Evolutionary conservation across 768 basidiomycete species (phyloP), one percentile per base, ranked within the genome.

Genomic region (Lepiota subincarnata): DNA sequence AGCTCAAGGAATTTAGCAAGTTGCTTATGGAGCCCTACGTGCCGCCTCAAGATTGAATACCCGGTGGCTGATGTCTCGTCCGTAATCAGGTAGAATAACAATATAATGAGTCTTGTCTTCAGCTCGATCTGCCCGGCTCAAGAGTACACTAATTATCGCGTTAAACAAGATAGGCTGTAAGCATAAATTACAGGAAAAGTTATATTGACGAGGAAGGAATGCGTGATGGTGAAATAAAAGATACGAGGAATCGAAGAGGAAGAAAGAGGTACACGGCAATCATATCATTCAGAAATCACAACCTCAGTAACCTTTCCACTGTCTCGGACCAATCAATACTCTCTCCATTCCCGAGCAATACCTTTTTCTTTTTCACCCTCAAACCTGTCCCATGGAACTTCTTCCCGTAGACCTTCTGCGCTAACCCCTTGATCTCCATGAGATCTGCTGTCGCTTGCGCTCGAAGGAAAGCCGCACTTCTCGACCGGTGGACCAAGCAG

Each of bases 1-100:
- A 91, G 73, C 81, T 99, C 55, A 84, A 86, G 63, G 86, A 91
- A 66, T 98, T 98, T 66, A 93, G 91, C 70, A 82, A 86, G 72
- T 92, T 95, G 90, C 80, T 96, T 16, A 83, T 94, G 40, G 78
- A 83, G 61, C 90, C 92, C 3, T 94, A 88, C 66, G 73, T 74
- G 2, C 84, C 91, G 43, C 71, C 74, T n/a, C 67, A 70, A 53
- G 74, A 76, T 63, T 76, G 55, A 11, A 34, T 50, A 36, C 20
- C 18, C 16, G 34, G 13, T 39, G 2, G 14, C 20, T n/a, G 8
- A 12, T 44, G 37, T 48, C 34, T 40, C 39, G 44, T 16, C 28
- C 13, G 24, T 48, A 47, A 40, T 53, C 52, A 36, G 19, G n/a
- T 45, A 45, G 51, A 52, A 16, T 4, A 34, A 24, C 34, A 41